Percentiles rank a stretch among this genome's conserved stretches.
Evolutionary conservation across 2,329 filamentous ascomycete genomes (phyloP).

Genomic region (Colletotrichum musicola): DNA sequence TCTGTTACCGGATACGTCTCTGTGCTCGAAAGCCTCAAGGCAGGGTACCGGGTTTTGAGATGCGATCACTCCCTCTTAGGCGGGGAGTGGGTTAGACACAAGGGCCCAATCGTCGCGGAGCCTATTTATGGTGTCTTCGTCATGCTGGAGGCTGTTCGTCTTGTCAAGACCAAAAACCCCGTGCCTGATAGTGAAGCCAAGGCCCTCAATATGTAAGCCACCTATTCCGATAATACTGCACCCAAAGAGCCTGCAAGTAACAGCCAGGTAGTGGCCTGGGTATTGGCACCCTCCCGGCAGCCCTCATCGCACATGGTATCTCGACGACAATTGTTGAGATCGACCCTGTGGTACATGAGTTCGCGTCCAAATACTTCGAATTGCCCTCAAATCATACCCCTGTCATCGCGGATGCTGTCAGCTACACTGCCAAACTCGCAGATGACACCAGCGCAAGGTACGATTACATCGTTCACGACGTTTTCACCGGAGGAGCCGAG

Average conservation of each 20-base stretch:
- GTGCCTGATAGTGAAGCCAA: constrained; percentile 75
- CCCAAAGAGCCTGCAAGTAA: constrained; percentile 39
- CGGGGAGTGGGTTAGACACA: constrained; percentile 82
- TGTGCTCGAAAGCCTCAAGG: constrained; percentile 80
- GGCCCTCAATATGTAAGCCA: constrained; percentile 84
- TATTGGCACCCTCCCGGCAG: constrained; percentile 90
- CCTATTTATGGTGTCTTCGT: constrained; percentile 97
- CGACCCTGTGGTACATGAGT: constrained; percentile 88
- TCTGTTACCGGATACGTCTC: constrained; percentile 94
- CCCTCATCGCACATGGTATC: constrained; percentile 88
- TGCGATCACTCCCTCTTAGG: constrained; percentile 96
- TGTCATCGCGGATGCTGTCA: constrained; percentile 85
- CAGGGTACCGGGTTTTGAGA: constrained; percentile 83
- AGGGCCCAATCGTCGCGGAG: constrained; percentile 73
- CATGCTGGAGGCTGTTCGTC: constrained; percentile 90
- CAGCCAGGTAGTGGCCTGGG: constrained; percentile 78
- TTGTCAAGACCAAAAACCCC: constrained; percentile 73
- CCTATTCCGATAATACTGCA: neutral
- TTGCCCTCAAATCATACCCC: constrained; percentile 82
- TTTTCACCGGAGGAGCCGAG: constrained; percentile 96
- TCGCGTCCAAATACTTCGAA: constrained; percentile 85
- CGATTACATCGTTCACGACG: constrained; percentile 96
- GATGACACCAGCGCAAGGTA: constrained; percentile 65
- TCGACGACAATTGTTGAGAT: constrained; percentile 96
- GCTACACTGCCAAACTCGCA: constrained; percentile 68